Evolutionary conservation across 345 rosid genomes (phyloP).

Genomic region (Sisymbrium irio): DNA sequence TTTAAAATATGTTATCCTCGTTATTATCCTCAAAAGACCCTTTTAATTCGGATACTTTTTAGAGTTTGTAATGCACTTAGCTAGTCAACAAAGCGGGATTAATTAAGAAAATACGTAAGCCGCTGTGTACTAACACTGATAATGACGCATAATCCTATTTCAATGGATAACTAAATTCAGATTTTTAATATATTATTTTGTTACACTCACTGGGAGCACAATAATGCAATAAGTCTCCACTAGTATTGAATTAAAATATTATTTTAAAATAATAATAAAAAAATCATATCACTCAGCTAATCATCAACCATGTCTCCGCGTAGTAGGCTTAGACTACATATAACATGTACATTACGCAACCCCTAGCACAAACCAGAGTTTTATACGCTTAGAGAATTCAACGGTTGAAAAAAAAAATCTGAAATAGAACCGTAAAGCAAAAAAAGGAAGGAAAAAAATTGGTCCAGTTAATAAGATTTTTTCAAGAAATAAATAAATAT

Average conservation of each 20-base stretch:
- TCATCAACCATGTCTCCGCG: slow-evolving; percentile 15
- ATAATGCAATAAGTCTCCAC: slow-evolving; percentile 31
- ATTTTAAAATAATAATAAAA: neutral
- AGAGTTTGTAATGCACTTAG: neutral
- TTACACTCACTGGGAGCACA: slow-evolving; percentile 26
- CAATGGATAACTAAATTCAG: neutral
- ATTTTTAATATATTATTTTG: slow-evolving; percentile 2
- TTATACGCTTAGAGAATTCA: too few relatives aligned
- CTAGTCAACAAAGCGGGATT: slow-evolving; percentile 28
- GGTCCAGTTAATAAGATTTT: too few relatives aligned
- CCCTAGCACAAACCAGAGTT: neutral
- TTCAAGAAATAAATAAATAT: neutral
- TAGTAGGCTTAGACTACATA: slow-evolving; percentile 9
- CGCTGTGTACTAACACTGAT: slow-evolving; percentile 15
- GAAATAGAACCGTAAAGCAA: too few relatives aligned
- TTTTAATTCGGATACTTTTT: neutral
- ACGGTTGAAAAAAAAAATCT: too few relatives aligned
- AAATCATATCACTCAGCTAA: slow-evolving; percentile 18
- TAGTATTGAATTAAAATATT: neutral
- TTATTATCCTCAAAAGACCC: slow-evolving; percentile 12
- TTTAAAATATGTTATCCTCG: neutral
- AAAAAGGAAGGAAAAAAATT: too few relatives aligned
- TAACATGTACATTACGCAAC: neutral
- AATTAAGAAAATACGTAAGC: slow-evolving; percentile 14
- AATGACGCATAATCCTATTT: slow-evolving; percentile 21